Evolutionary conservation across 768 basidiomycete species (phyloP).

Genomic region (Tephrocybe sp.): DNA sequence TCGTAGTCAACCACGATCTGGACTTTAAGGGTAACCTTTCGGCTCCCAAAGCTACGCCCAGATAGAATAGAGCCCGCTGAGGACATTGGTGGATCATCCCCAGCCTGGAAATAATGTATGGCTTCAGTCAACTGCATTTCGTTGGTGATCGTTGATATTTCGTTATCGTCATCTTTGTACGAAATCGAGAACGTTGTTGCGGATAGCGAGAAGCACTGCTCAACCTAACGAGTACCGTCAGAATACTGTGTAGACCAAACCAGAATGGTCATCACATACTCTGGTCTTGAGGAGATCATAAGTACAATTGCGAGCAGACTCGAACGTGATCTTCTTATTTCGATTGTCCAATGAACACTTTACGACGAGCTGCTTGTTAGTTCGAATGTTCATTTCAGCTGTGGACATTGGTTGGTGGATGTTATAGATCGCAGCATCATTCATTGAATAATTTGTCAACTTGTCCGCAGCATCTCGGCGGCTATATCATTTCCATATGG

Average conservation of each 20-base stretch:
- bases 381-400: conserved; percentile 37
- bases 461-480: conserved; percentile 13
- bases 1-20: conserved; percentile 85
- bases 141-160: conserved; percentile 60
- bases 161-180: conserved; percentile 89
- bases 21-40: conserved; percentile 76
- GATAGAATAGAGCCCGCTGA: conserved; percentile 76
- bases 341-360: conserved; percentile 79
- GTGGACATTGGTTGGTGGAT: not conserved
- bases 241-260: not conserved
- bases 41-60: conserved; percentile 60
- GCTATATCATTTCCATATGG: conserved; percentile 2
- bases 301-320: conserved; percentile 74
- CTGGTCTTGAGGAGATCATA: conserved; percentile 70
- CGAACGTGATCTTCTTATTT: conserved; percentile 76
- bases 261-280: conserved; percentile 40
- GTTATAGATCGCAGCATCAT: not conserved
- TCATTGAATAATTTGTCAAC: not conserved
- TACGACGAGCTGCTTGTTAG: conserved; percentile 77
- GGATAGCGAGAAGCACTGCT: conserved; percentile 77
- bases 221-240: conserved; percentile 50
- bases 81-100: conserved; percentile 70
- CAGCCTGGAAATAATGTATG: conserved; percentile 80
- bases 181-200: conserved; percentile 68
- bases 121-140: conserved; percentile 84